Evolutionary conservation across 1,139 yeast genomes (phyloP), one percentile per base, ranked within the genome.

Genomic region (Suhomyces taliae): DNA sequence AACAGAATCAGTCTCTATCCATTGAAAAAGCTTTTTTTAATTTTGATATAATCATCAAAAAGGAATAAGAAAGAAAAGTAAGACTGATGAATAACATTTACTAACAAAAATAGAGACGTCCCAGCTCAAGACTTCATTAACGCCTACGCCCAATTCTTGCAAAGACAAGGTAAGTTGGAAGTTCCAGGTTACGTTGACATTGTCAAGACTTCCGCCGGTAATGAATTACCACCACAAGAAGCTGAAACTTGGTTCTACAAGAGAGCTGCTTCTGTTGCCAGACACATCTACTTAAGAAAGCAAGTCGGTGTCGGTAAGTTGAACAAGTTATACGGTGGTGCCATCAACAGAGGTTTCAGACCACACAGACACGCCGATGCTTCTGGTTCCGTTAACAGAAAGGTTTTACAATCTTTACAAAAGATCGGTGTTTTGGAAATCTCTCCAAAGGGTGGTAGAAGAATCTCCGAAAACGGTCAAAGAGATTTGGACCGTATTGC

Each of bases 401-500:
- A 79, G 81, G 97, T 89, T 64, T 83, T 95, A 72, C 99, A 93
- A 83, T 85, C 98, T 69, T 89, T 93, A 72, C 97, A 91, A 85
- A 90, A 91, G 85, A 87, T 93, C 63, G 99, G 98, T 77, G 93
- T 93, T 65, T 82, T 93, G 68, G 99, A 93, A 82, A 83, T 87
- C 75, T 85, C 96, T 72, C 89, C 91, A 79, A 90, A 90, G 81
- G 98, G 98, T 78, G 99, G 99, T 78, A 95, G 99, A 87, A 90
- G 93, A 82, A 89, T 93, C 85, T 87, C 98, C 60, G 97, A 90
- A 78, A 89, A 90, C 81, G 99, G 99, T 75, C 98, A 93, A 84
- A 91, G 99, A 87, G 99, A 93, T 83, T 88, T 93, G 83, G 99
- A 93, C 83, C 98, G 99, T 87, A 93, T 93, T 78, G 99, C 99